Evolutionary conservation across 2,329 filamentous ascomycete genomes (phyloP), one percentile per base, ranked within the genome.

Genomic region (Sclerotinia spermophila): DNA sequence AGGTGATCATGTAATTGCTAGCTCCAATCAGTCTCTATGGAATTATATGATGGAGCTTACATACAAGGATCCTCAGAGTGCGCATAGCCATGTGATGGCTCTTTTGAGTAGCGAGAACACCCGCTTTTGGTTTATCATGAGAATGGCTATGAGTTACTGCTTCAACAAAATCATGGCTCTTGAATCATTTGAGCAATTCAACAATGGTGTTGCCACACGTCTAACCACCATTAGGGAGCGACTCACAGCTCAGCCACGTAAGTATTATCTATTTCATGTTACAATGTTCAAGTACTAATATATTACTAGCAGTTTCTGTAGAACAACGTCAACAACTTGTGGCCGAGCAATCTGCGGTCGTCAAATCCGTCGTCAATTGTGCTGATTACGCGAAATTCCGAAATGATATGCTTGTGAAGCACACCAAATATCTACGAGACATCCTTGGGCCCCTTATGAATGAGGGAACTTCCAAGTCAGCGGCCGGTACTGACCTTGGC

Each of bases 401-500:
- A 21, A 62, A 58, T 7, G 40, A 60, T 1, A 61, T 71, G n/a
- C 60, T 80, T 10, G 55, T 45, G 2, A 35, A 68, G 15, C 77
- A 79, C 35, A 71, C 75, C 3, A 77, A 75, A 55, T 48, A 60
- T 5, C 73, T 84, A 5, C 80, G 82, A 0, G 82, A 85, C 30
- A 81, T 86, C 69, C 78, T 85, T 8, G 78, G 80, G 60, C 82
- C 83, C 1, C 76, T 86, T 0, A 75, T 83, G 19, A 82, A 84
- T 71, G 75, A 77, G 10, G 72, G 75, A 11, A 77, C 78, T 42
- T 74, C 79, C 69, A 79, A 81, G 0, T 69, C 78, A 6, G 78
- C 79, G 6, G 83, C 84, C 17, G 80, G 79, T 67, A 78, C 78
- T 59, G 84, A 86, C 69, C 80, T 79, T 1, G 76, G 75, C 2